Base-by-base conservation (phyloP, 257 asterid genomes). In the Petunia secreta region DNA sequence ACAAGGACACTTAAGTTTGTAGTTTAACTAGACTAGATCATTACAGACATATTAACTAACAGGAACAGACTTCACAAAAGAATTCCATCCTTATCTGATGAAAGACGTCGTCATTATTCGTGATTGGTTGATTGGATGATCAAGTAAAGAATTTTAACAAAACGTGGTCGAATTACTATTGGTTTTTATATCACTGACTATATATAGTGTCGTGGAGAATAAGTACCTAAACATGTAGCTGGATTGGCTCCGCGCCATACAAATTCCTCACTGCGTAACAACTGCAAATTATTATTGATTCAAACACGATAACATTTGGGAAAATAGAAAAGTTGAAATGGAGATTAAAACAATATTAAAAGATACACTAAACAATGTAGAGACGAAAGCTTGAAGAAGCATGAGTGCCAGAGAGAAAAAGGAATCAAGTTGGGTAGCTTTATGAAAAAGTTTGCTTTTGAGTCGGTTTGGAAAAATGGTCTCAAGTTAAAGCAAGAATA, bases 371-470 rank as follows among this genome's bases (percentile, higher is more conserved):
- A 63, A 63, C 8, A 34, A 14, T 36, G 43, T 34, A 63, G 40
- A 68, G 25, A 69, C 1, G n/a, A 44, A 69, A 16, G 58, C 8
- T 8, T 16, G 58, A 9, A 16, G 57, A 68, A 43, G 57, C 75
- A 16, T 68, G 57, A 68, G 57, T 44, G 77, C 3, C 77, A 69
- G 16, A 0, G 2, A 71, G 59, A 71, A 71, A 71, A 69, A 48
- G 11, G 9, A 11, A 71, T 46, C 3, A 46, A 71, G 77, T 58
- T 71, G 77, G 77, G 11, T 25, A 71, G 77, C 77, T 46, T 71
- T 48, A 71, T 71, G 43, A 46, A 71, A 71, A 48, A 48, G 77
- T 48, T 46, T 16, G 43, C 77, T 69, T 69, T 46, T 69, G 77
- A 25, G 77, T 69, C 59, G 0, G 2, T 69, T 68, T 43, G 77